These are phyloP conservation scores for Penicillium argentinense DNA, from an alignment of 495 filamentous ascomycete genomes.

Conservation along the genomic window DNA sequence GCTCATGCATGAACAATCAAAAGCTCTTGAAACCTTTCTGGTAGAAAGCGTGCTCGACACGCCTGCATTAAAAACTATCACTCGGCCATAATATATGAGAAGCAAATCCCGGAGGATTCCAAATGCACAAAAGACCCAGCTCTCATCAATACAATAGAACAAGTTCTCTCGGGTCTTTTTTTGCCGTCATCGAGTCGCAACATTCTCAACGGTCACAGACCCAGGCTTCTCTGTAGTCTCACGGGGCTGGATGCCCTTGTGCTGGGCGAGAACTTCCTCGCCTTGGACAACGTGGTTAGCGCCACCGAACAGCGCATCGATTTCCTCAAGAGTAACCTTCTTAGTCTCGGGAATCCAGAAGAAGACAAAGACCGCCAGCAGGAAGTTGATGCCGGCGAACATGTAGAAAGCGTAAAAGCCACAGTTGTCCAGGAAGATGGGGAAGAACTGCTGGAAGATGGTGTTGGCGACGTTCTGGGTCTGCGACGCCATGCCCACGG, in stretches of 20 bases:
- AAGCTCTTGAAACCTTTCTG: too few species aligned
- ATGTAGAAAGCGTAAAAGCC: constrained; percentile 56
- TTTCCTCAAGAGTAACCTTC: constrained; percentile 64
- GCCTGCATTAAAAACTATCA: constrained; percentile 9
- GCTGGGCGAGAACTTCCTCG: constrained; percentile 34
- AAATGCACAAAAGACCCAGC: not conserved
- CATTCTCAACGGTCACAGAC: constrained; percentile 30
- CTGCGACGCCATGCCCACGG: constrained; percentile 67
- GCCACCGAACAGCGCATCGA: constrained; percentile 60
- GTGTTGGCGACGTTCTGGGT: constrained; percentile 65
- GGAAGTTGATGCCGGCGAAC: constrained; percentile 53
- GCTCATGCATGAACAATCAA: too few species aligned
- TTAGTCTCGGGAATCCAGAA: constrained; percentile 78
- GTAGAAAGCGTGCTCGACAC: not conserved
- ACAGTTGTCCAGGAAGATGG: constrained; percentile 57
- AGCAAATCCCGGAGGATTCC: too few species aligned
- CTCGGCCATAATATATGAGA: constrained; percentile 1
- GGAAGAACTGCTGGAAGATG: constrained; percentile 68
- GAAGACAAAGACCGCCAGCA: constrained; percentile 69
- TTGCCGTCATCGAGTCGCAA: not conserved
- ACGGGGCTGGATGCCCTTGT: constrained; percentile 23
- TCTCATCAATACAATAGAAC: too few species aligned
- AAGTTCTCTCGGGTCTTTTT: too few species aligned
- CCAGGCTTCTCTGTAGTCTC: constrained; percentile 27
- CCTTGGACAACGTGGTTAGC: constrained; percentile 58